These are phyloP conservation scores for Auricularia auricula-judae DNA, from an alignment of 768 basidiomycete species.

Conservation along the genomic window DNA sequence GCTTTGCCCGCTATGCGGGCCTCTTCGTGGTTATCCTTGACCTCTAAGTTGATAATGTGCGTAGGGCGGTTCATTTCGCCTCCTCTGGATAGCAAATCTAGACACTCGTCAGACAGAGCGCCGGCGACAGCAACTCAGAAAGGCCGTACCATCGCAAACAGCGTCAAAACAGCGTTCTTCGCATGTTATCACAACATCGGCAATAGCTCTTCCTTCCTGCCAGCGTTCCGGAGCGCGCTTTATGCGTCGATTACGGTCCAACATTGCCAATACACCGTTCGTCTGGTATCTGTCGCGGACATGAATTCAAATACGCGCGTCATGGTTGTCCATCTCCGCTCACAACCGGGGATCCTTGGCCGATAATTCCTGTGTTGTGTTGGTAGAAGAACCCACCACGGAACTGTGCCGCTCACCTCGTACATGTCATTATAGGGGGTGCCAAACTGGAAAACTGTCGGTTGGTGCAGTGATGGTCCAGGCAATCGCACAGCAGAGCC, in stretches of 20 bases:
- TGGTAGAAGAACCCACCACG: not conserved
- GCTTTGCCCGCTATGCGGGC: constrained; percentile 92
- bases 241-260: constrained; percentile 87
- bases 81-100: constrained; percentile 77
- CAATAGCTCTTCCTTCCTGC: constrained; percentile 82
- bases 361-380: constrained; percentile 42
- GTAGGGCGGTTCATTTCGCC: constrained; percentile 91
- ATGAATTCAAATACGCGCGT: not conserved
- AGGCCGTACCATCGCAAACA: constrained; percentile 78
- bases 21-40: constrained; percentile 99
- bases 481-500: constrained; percentile 95
- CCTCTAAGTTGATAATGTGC: constrained; percentile 95
- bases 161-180: constrained; percentile 98
- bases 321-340: constrained; percentile 19
- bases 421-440: constrained; percentile 96
- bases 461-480: constrained; percentile 92
- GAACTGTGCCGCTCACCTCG: constrained; percentile 23
- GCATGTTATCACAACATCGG: constrained; percentile 97
- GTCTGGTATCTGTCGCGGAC: constrained; percentile 60
- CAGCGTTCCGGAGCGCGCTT: constrained; percentile 93
- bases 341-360: constrained; percentile 76
- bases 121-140: not conserved
- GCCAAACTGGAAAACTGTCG: constrained; percentile 93
- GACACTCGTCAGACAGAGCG: not conserved
- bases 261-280: constrained; percentile 90